These are phyloP conservation scores for Alternaria sp. DNA, from an alignment of 2,329 filamentous ascomycete species.

Conservation along the genomic window DNA sequence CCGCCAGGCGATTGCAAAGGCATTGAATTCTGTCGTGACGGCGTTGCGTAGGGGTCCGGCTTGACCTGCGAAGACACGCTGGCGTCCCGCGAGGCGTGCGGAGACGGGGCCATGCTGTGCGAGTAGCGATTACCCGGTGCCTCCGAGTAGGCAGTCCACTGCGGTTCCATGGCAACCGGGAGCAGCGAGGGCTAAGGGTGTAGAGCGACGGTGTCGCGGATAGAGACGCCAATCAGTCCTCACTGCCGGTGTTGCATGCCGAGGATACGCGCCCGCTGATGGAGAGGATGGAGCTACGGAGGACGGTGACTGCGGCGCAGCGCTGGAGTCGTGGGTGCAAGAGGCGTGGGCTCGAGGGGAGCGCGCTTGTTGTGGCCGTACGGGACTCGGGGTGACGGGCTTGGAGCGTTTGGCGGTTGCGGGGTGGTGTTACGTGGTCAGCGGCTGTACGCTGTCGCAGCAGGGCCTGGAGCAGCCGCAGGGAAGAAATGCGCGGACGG, in stretches of 20 bases:
- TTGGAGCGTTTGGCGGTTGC: slow-evolving; percentile 17
- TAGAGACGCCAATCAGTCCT: slow-evolving; percentile 45
- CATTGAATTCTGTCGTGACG: slow-evolving; percentile 48
- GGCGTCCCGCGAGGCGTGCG: slow-evolving; percentile 42
- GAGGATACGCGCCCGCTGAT: slow-evolving; percentile 28
- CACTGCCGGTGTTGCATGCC: slow-evolving; percentile 45
- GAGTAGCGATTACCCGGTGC: slow-evolving; percentile 45
- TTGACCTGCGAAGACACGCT: slow-evolving; percentile 41
- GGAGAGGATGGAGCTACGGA: neutral
- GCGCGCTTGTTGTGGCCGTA: neutral
- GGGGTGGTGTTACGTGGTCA: slow-evolving; percentile 17
- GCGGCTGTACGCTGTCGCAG: slow-evolving; percentile 5
- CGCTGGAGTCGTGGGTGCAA: neutral
- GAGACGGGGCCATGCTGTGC: slow-evolving; percentile 44
- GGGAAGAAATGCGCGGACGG: neutral
- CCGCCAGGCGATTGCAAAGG: slow-evolving; percentile 45
- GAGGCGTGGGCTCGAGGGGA: neutral
- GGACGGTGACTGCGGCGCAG: slow-evolving; percentile 1
- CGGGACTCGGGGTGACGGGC: slow-evolving; percentile 10
- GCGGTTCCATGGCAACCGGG: slow-evolving; percentile 43
- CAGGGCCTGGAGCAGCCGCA: neutral
- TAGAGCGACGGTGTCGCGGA: slow-evolving; percentile 32
- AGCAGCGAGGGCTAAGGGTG: slow-evolving; percentile 10
- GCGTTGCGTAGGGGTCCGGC: slow-evolving; percentile 45
- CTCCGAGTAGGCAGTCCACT: slow-evolving; percentile 49